Percentiles rank a stretch among this genome's conserved stretches.
These are phyloP conservation scores for Pisolithus marmoratus DNA, from an alignment of 768 basidiomycete genomes.

Conservation along the genomic window DNA sequence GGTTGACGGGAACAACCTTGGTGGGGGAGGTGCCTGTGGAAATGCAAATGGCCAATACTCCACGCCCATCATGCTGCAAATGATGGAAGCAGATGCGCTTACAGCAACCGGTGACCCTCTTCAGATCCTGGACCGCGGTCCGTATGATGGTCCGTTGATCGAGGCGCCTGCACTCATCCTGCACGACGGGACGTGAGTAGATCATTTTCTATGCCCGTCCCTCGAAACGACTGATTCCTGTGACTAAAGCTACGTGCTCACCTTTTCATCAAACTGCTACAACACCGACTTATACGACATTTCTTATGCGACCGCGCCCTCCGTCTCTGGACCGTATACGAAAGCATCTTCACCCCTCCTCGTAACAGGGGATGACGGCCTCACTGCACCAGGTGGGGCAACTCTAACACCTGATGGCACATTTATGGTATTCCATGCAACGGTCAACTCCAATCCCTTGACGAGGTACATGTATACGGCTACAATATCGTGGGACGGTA, in stretches of 20 bases:
- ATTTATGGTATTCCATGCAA: slow-evolving; percentile 13
- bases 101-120: slow-evolving; percentile 15
- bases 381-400: slow-evolving; percentile 16
- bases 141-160: slow-evolving; percentile 23
- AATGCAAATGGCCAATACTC: slow-evolving; percentile 15
- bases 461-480: slow-evolving; percentile 11
- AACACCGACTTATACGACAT: slow-evolving; percentile 21
- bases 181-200: slow-evolving; percentile 11
- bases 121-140: slow-evolving; percentile 21
- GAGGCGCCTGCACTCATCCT: slow-evolving; percentile 25
- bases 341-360: slow-evolving; percentile 22
- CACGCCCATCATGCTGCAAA: slow-evolving; percentile 26
- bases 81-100: slow-evolving; percentile 20
- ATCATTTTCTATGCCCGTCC: background rate
- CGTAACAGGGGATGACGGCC: slow-evolving; percentile 11
- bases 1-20: slow-evolving; percentile 30
- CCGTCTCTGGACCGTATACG: slow-evolving; percentile 26
- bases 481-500: slow-evolving; percentile 3
- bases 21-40: slow-evolving; percentile 24
- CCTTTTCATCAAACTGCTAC: slow-evolving; percentile 28
- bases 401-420: slow-evolving; percentile 6
- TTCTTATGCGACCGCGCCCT: slow-evolving; percentile 23
- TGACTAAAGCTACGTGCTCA: slow-evolving; percentile 16
- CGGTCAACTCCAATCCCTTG: slow-evolving; percentile 7
- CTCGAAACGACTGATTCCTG: background rate